Conservation (phyloP, 2,329 filamentous ascomycete species). For the Aspergillus sp. region DNA sequence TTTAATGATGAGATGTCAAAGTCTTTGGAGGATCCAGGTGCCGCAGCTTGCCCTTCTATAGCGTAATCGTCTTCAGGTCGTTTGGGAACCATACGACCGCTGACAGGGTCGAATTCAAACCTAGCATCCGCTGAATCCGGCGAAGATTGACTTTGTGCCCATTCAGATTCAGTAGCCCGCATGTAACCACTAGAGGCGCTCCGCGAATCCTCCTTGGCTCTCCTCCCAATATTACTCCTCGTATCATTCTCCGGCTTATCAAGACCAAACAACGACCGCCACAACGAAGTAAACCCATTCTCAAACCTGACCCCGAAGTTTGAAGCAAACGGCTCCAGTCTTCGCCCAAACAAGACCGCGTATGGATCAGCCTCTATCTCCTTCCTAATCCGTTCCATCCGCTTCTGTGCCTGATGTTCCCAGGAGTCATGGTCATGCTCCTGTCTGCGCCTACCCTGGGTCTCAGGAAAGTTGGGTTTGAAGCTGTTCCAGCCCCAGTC, state of each 20-base stretch:
- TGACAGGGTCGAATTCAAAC: constrained; percentile 44
- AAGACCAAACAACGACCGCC: constrained; percentile 27
- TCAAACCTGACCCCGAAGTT: constrained; percentile 20
- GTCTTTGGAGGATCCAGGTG: background rate
- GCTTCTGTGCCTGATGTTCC: constrained; percentile 24
- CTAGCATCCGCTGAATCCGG: background rate
- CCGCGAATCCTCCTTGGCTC: background rate
- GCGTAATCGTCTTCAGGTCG: background rate
- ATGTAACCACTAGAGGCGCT: no score
- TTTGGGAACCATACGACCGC: constrained; percentile 39
- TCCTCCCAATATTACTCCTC: background rate
- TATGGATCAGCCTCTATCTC: constrained; percentile 41
- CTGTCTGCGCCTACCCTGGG: background rate
- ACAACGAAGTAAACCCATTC: constrained; percentile 30
- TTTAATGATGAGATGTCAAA: background rate
- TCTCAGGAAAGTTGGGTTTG: background rate
- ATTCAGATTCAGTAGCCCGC: no score
- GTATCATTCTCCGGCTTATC: background rate
- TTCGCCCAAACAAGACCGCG: constrained; percentile 40
- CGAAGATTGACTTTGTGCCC: background rate
- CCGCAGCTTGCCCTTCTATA: background rate
- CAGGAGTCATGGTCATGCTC: constrained; percentile 14
- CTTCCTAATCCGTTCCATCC: constrained; percentile 39
- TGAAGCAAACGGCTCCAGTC: constrained; percentile 25
- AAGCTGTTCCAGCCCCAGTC: constrained; percentile 1